Evolutionary conservation across 2,329 filamentous ascomycete genomes (phyloP).

Genomic region (Ophiostoma himal-ulmi): DNA sequence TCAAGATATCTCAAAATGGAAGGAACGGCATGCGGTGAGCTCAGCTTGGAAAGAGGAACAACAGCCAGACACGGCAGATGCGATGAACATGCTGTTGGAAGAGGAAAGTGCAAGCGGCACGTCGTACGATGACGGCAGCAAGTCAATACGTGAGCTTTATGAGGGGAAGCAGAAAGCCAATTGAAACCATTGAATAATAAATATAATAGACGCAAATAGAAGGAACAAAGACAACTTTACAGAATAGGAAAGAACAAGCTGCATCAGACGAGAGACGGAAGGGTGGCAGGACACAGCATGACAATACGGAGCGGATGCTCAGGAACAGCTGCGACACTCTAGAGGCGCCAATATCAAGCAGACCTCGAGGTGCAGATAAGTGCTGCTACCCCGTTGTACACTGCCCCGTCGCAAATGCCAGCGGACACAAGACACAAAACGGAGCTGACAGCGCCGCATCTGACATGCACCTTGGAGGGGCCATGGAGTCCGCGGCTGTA

Average conservation of each 20-base stretch:
- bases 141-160: not conserved
- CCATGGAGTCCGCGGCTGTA: not conserved
- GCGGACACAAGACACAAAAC: not conserved
- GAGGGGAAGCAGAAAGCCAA: not conserved
- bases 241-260: not conserved
- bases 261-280: not conserved
- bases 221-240: not conserved
- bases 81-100: not conserved
- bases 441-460: slow-evolving; percentile 4
- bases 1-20: not conserved
- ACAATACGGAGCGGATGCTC: not conserved
- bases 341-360: not conserved
- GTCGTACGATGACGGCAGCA: slow-evolving; percentile 10
- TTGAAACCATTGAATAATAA: too few relatives aligned
- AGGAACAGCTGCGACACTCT: not conserved
- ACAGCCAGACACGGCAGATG: not conserved
- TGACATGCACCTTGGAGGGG: not conserved
- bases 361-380: not conserved
- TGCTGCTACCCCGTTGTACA: not conserved
- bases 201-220: too few relatives aligned
- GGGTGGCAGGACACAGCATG: not conserved
- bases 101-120: slow-evolving; percentile 1
- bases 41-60: not conserved
- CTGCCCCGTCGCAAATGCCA: too few relatives aligned
- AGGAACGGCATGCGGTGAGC: not conserved